A percentile compares a stretch with the other conserved stretches of the same genome.
These are phyloP conservation scores for Pezicula radicicola DNA, from an alignment of 2,329 filamentous ascomycete genomes.

Conservation along the genomic window DNA sequence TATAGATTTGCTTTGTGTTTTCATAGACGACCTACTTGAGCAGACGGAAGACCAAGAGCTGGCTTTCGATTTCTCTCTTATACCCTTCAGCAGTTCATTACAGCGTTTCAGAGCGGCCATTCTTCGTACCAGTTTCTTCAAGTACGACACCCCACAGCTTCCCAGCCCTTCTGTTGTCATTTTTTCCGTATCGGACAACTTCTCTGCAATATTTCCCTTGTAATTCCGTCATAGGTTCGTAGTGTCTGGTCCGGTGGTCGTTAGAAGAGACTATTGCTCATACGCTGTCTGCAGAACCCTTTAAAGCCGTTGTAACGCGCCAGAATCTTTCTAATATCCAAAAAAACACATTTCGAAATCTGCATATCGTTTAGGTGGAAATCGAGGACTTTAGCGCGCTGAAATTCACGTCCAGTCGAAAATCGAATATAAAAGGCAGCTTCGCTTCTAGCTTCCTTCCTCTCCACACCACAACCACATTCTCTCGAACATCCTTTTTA, in stretches of 20 bases:
- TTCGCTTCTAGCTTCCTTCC: neutral
- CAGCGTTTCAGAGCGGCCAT: neutral
- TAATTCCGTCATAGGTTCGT: neutral
- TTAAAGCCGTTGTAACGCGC: neutral
- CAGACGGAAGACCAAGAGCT: conserved; percentile 27
- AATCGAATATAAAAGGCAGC: neutral
- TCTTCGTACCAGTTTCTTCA: neutral
- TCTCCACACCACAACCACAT: neutral
- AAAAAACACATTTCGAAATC: too few relatives aligned
- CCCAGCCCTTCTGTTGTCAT: neutral
- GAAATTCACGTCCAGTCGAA: too few relatives aligned
- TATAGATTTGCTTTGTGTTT: conserved; percentile 12
- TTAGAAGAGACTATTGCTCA: neutral
- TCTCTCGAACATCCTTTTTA: neutral
- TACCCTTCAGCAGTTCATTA: neutral
- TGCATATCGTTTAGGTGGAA: too few relatives aligned
- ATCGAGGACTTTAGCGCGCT: too few relatives aligned
- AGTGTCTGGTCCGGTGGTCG: neutral
- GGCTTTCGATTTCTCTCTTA: conserved; percentile 18
- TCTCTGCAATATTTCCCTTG: too few relatives aligned
- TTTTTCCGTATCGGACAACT: too few relatives aligned
- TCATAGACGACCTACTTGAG: conserved; percentile 7
- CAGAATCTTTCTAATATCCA: too few relatives aligned
- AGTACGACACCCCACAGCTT: neutral
- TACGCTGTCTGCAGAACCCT: conserved; percentile 1